Percentiles rank a stretch among this genome's conserved stretches.
phyloP scores from a whole-genome alignment of 805 yeast genomes.

The Yarrowia alimentaria region DNA sequence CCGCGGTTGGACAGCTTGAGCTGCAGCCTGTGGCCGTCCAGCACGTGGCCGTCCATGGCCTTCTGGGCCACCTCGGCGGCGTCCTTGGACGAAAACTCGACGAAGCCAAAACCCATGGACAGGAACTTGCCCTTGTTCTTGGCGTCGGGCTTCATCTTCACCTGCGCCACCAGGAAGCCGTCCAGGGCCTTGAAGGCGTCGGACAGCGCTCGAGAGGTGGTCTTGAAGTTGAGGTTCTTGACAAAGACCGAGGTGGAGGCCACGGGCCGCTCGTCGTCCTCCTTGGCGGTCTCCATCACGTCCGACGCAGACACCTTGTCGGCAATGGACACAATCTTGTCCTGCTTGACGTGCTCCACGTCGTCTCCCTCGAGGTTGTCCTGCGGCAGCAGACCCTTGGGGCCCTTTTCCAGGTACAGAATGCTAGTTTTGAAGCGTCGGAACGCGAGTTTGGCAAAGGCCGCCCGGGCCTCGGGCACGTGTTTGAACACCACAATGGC shows the following conservation, averaged over 20 bases:
- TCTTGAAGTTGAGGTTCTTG: slow-evolving; percentile 85
- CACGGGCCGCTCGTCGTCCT: slow-evolving; percentile 51
- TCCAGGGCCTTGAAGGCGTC: slow-evolving; percentile 64
- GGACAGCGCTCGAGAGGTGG: slow-evolving; percentile 58
- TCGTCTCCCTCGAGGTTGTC: slow-evolving; percentile 41
- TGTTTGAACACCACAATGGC: slow-evolving; percentile 90
- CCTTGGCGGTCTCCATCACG: slow-evolving; percentile 36
- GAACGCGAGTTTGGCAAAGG: slow-evolving; percentile 83
- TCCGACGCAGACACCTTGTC: slow-evolving; percentile 41
- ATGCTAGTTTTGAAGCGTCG: slow-evolving; percentile 85
- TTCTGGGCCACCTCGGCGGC: slow-evolving; percentile 75
- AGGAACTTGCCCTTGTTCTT: slow-evolving; percentile 61
- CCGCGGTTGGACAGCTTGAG: slow-evolving; percentile 84
- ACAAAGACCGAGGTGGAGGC: slow-evolving; percentile 87
- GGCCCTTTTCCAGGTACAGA: slow-evolving; percentile 91
- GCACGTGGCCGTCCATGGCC: slow-evolving; percentile 67
- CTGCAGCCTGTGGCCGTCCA: slow-evolving; percentile 89
- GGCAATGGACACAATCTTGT: slow-evolving; percentile 33
- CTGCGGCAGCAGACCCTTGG: slow-evolving; percentile 66
- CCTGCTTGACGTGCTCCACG: slow-evolving; percentile 40
- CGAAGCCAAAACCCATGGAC: slow-evolving; percentile 98
- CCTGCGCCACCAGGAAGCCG: slow-evolving; percentile 79
- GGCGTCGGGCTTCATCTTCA: slow-evolving; percentile 86
- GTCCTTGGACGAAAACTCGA: slow-evolving; percentile 75
- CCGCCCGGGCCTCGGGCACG: slow-evolving; percentile 79